Evolutionary conservation across 1,284 basidiomycete species (phyloP), one percentile per base, ranked within the genome.

Genomic region (Pseudozyma pruni): DNA sequence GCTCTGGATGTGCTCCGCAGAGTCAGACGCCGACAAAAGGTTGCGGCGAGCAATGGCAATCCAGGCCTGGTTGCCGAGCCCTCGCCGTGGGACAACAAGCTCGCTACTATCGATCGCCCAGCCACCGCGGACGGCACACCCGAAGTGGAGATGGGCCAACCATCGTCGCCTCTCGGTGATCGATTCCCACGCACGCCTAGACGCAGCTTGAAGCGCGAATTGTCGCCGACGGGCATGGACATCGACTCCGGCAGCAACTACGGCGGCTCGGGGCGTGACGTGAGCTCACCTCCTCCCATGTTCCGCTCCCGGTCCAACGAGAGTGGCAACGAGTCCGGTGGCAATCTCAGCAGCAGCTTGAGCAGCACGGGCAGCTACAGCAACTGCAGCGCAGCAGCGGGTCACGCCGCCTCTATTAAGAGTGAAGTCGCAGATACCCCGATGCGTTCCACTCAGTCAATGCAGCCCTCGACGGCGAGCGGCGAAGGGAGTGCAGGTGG

Each of bases 211-310:
- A 77, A 77, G 62, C 69, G 75, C 19, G 75, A 75, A 40, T 54
- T 77, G n/a, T 75, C 72, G 20, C 73, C 73, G 7, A 66, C 72
- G 4, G 61, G 52, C 39, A 77, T 77, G 75, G 72, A 77, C 31
- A 48, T 75, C 33, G 74, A 75, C 34, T 50, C 49, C 11, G 54
- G 55, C 40, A 54, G 55, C 50, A 49, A 47, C 20, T 25, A 56
- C 7, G 55, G 53, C 27, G 47, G 37, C 17, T 34, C 32, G 9
- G 50, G 49, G 7, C 57, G 72, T 25, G 75, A 75, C 35, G n/a
- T 74, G 10, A 61, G 56, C 33, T 72, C 68, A 20, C 75, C 75
- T 8, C 66, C 75, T 17, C 74, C 73, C 23, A 59, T 70, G 59
- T 59, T 58, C 20, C 61, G 75, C 7, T 51, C 61, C 14, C 53